A percentile compares a stretch with the other conserved stretches of the same genome.
These are phyloP conservation scores for Colletotrichum costaricense DNA, from an alignment of 2,329 filamentous ascomycete genomes.

Conservation along the genomic window DNA sequence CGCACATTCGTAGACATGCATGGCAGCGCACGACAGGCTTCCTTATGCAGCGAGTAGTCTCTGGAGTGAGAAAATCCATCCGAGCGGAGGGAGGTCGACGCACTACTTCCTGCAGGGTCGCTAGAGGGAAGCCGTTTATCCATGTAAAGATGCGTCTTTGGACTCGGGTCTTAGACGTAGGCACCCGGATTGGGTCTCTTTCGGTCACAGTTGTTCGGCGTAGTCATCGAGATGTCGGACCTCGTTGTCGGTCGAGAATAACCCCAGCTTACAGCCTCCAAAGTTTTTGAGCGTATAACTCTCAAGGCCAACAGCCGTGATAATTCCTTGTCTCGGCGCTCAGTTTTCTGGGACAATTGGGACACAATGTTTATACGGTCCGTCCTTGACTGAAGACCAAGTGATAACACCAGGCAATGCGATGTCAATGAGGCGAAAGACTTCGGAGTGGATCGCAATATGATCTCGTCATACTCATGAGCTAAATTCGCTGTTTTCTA, in stretches of 20 bases:
- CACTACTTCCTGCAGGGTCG: conserved; percentile 7
- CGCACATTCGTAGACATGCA: conserved; percentile 9
- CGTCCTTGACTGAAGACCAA: not conserved
- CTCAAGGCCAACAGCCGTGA: not conserved
- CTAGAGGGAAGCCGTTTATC: not conserved
- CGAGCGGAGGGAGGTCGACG: conserved; percentile 1
- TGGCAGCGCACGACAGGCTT: conserved; percentile 1
- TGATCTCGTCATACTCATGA: not conserved
- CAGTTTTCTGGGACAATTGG: not conserved
- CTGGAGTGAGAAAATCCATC: not conserved
- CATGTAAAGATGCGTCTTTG: not conserved
- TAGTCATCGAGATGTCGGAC: not conserved
- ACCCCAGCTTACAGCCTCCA: not conserved
- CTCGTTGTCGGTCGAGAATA: not conserved
- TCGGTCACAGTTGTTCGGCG: not conserved
- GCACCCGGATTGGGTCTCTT: not conserved
- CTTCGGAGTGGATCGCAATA: not conserved
- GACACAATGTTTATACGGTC: not conserved
- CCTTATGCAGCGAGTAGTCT: conserved; percentile 18
- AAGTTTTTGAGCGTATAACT: too few relatives aligned
- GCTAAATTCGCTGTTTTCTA: not conserved
- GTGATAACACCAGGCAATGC: not conserved
- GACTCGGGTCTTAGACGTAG: not conserved
- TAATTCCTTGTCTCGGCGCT: not conserved
- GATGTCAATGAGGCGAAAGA: not conserved